These are phyloP conservation scores for Phlyctochytrium planicorne DNA, from an alignment of 192 early-diverging fungal species.

Conservation along the genomic window DNA sequence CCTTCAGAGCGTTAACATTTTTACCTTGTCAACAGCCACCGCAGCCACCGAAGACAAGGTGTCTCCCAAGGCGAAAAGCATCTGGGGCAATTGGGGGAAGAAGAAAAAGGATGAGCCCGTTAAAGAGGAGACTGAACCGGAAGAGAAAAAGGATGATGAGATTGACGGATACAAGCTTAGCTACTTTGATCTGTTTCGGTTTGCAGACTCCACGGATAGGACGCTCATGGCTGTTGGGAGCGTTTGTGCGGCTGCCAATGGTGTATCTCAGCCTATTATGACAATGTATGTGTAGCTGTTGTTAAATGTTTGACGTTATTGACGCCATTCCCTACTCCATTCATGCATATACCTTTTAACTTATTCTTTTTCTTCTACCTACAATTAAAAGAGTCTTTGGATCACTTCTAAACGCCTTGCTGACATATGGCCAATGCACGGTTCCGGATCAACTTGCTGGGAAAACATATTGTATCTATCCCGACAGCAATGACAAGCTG, in stretches of 20 bases:
- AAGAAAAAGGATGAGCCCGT: too few species aligned
- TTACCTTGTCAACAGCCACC: too few species aligned
- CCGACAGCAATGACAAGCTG: constrained; percentile 8
- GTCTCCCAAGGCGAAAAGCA: too few species aligned
- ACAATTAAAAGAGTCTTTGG: constrained; percentile 40
- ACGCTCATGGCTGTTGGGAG: constrained; percentile 24
- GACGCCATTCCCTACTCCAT: too few species aligned
- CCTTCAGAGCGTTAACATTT: too few species aligned
- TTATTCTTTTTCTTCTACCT: not conserved
- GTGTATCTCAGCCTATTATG: constrained; percentile 35
- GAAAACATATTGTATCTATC: not conserved
- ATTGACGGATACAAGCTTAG: too few species aligned
- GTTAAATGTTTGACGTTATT: too few species aligned
- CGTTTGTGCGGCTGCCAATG: constrained; percentile 21
- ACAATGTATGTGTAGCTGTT: constrained; percentile 28
- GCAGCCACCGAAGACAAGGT: too few species aligned
- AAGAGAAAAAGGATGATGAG: too few species aligned
- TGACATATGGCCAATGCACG: constrained; percentile 23
- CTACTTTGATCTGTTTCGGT: constrained; percentile 22
- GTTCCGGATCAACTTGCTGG: not conserved
- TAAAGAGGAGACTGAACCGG: too few species aligned
- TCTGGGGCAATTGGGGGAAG: too few species aligned
- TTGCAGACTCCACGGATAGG: constrained; percentile 20
- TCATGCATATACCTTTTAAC: not conserved
- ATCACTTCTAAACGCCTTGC: constrained; percentile 29